Conservation (phyloP, 2,329 filamentous ascomycete species). For the Venturia carpophila region DNA sequence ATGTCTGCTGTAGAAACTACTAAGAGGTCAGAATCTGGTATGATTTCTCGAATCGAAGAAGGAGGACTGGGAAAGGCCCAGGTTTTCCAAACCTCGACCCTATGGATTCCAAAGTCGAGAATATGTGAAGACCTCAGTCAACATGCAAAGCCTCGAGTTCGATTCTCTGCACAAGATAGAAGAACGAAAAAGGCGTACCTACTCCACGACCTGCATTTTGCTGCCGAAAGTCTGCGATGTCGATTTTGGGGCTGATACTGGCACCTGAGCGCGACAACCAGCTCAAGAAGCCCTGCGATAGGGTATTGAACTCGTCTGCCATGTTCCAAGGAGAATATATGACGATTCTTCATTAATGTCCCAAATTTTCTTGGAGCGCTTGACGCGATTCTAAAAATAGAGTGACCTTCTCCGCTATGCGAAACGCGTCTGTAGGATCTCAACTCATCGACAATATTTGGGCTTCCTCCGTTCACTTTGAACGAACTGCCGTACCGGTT, state of each 20-base stretch:
- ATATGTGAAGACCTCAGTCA: no score
- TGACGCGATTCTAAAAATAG: neutral
- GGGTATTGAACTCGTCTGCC: constrained; percentile 32
- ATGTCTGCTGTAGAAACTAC: constrained; percentile 7
- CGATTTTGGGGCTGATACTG: constrained; percentile 50
- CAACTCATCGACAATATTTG: no score
- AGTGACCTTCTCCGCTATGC: no score
- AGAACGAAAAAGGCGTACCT: constrained; percentile 40
- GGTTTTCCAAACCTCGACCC: neutral
- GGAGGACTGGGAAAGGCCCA: neutral
- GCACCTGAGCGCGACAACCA: constrained; percentile 51
- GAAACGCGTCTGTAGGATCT: no score
- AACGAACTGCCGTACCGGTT: no score
- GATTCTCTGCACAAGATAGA: neutral
- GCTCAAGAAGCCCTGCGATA: constrained; percentile 45
- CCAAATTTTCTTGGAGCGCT: neutral
- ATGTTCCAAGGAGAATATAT: neutral
- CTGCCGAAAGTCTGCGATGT: constrained; percentile 49
- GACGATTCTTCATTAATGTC: neutral
- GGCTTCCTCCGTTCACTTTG: no score
- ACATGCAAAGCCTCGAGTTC: no score
- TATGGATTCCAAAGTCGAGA: no score
- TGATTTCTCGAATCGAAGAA: neutral
- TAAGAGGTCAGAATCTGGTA: neutral
- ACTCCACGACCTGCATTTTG: constrained; percentile 54